phyloP scores from a whole-genome alignment of 2,329 filamentous ascomycete genomes.

The Harringtonia lauricola region DNA sequence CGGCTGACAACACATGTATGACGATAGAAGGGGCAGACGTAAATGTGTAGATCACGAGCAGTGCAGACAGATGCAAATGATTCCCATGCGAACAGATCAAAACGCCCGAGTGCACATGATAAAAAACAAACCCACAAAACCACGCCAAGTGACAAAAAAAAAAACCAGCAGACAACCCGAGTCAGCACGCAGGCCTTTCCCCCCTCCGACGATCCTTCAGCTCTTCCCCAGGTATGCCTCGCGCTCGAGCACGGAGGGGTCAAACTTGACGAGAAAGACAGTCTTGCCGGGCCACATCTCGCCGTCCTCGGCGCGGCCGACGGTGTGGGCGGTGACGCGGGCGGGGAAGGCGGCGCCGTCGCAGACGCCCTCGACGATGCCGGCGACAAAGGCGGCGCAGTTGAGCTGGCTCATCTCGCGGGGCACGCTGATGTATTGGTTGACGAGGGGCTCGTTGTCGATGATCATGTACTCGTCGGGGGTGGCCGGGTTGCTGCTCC shows the following conservation, averaged over 20 bases:
- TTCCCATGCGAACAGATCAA: too few species aligned
- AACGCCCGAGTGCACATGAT: too few species aligned
- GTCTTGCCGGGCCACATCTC: constrained; percentile 96
- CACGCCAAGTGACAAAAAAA: too few species aligned
- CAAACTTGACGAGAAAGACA: constrained; percentile 90
- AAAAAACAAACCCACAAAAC: too few species aligned
- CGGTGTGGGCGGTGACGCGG: constrained; percentile 79
- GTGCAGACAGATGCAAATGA: too few species aligned
- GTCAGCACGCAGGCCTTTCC: too few species aligned
- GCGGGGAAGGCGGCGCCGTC: constrained; percentile 86
- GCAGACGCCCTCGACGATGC: constrained; percentile 90
- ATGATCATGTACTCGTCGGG: constrained; percentile 98
- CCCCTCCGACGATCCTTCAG: neutral
- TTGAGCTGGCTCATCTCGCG: constrained; percentile 95
- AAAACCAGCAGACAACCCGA: too few species aligned
- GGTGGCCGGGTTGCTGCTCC: constrained; percentile 68
- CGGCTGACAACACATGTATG: too few species aligned
- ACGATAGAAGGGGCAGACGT: too few species aligned
- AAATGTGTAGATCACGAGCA: too few species aligned
- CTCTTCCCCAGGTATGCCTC: constrained; percentile 68
- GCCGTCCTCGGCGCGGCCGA: constrained; percentile 45
- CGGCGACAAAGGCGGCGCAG: constrained; percentile 90
- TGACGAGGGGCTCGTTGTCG: constrained; percentile 94
- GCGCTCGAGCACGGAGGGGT: constrained; percentile 80
- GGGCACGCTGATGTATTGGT: constrained; percentile 85